These are phyloP conservation scores for Puccinia horiana DNA, from an alignment of 1,284 basidiomycete species.

Conservation along the genomic window DNA sequence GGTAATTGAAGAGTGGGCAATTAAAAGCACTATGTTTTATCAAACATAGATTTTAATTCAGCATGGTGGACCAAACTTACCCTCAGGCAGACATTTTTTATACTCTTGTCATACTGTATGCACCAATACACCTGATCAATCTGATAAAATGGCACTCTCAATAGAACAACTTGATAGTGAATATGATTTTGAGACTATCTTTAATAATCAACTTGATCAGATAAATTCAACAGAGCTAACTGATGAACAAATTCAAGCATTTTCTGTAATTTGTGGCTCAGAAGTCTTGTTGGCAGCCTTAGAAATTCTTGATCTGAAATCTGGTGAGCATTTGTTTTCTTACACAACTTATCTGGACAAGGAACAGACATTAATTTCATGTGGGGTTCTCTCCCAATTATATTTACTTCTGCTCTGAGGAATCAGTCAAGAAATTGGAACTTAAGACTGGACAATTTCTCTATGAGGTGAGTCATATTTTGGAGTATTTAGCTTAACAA, in stretches of 20 bases:
- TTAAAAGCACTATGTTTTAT: too few species aligned
- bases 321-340: neutral
- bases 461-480: neutral
- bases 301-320: conserved; percentile 22
- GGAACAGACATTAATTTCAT: neutral
- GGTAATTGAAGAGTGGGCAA: too few species aligned
- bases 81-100: too few species aligned
- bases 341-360: neutral
- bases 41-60: too few species aligned
- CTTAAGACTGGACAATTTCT: neutral
- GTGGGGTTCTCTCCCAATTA: neutral
- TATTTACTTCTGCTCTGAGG: neutral
- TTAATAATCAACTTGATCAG: conserved; percentile 21
- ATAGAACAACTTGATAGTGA: neutral
- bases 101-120: neutral
- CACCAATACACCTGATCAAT: neutral
- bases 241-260: conserved; percentile 7
- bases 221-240: conserved; percentile 3
- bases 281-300: conserved; percentile 17
- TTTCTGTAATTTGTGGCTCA: conserved; percentile 12
- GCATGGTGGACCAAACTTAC: too few species aligned
- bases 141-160: neutral
- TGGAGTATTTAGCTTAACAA: too few species aligned
- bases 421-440: neutral
- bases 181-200: conserved; percentile 1